These are phyloP conservation scores for Colletotrichum shisoi DNA, from an alignment of 2,329 filamentous ascomycete species.

Conservation along the genomic window DNA sequence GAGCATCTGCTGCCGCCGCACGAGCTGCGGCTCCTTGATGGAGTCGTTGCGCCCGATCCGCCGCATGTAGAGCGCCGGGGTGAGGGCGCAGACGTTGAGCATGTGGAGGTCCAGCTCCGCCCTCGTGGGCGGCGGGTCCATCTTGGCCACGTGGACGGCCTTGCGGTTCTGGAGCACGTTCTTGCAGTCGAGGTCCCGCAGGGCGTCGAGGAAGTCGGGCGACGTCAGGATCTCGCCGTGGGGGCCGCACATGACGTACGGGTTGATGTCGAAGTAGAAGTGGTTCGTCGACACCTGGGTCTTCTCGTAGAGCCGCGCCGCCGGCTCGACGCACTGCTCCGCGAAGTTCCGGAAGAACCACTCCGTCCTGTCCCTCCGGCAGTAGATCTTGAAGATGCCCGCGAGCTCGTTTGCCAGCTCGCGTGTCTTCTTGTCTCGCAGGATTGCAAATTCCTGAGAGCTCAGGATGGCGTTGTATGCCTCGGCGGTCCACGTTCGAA, in stretches of 20 bases:
- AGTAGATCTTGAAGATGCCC: slow-evolving; percentile 45
- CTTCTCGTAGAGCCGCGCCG: slow-evolving; percentile 52
- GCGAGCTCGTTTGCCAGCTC: slow-evolving; percentile 46
- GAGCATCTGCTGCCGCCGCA: slow-evolving; percentile 52
- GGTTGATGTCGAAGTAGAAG: slow-evolving; percentile 50
- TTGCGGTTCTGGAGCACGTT: slow-evolving; percentile 52
- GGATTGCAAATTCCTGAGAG: slow-evolving; percentile 44
- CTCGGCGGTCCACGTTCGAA: slow-evolving; percentile 51
- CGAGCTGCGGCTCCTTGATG: slow-evolving; percentile 47
- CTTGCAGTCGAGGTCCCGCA: slow-evolving; percentile 48
- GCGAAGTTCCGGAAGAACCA: slow-evolving; percentile 43
- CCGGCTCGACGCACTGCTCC: slow-evolving; percentile 47
- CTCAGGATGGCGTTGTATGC: slow-evolving; percentile 50
- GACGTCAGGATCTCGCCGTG: slow-evolving; percentile 43
- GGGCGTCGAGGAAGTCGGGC: slow-evolving; percentile 46
- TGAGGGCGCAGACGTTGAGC: slow-evolving; percentile 48
- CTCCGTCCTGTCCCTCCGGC: slow-evolving; percentile 42
- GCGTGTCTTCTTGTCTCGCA: slow-evolving; percentile 42
- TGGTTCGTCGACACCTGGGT: slow-evolving; percentile 50
- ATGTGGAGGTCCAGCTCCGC: slow-evolving; percentile 48
- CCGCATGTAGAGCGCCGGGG: slow-evolving; percentile 50
- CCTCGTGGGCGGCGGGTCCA: slow-evolving; percentile 46
- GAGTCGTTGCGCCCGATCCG: slow-evolving; percentile 48
- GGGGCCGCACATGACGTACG: slow-evolving; percentile 44
- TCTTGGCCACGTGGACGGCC: slow-evolving; percentile 46